phyloP scores from a whole-genome alignment of 208 protist genomes.

The Naegleria fowleri region DNA sequence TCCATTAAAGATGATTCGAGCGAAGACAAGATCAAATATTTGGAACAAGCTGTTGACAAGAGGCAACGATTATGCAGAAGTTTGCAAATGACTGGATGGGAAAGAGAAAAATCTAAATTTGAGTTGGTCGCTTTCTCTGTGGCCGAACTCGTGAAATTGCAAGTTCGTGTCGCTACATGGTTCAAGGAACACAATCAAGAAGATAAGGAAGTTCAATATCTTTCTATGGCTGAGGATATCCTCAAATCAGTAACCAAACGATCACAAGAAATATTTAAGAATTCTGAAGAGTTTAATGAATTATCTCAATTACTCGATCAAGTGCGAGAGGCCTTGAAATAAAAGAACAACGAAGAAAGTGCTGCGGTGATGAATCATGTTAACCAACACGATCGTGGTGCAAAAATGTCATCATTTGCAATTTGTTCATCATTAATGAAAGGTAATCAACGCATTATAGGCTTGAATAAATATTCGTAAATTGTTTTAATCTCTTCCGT shows the following conservation, averaged over 20 bases:
- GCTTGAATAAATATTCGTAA: neutral
- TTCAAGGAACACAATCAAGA: neutral
- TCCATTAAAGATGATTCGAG: neutral
- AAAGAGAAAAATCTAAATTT: slow-evolving; percentile 10
- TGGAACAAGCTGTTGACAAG: neutral
- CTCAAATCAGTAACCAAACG: neutral
- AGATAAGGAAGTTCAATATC: neutral
- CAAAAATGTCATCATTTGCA: no score
- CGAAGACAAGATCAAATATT: slow-evolving; percentile 4
- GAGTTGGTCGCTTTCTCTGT: neutral
- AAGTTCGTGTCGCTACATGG: neutral
- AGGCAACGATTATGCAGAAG: neutral
- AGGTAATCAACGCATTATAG: no score
- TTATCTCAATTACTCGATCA: neutral
- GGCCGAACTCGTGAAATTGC: neutral
- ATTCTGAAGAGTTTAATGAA: neutral
- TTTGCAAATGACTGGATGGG: slow-evolving; percentile 7
- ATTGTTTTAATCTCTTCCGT: neutral
- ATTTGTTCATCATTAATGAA: no score
- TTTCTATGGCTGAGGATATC: neutral
- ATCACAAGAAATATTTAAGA: neutral
- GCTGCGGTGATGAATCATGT: no score
- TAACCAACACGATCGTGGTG: no score
- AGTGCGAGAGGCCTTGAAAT: neutral
- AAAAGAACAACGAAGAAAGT: neutral